phyloP scores from a whole-genome alignment of 1,284 basidiomycete species.

The Malassezia dermatis region DNA sequence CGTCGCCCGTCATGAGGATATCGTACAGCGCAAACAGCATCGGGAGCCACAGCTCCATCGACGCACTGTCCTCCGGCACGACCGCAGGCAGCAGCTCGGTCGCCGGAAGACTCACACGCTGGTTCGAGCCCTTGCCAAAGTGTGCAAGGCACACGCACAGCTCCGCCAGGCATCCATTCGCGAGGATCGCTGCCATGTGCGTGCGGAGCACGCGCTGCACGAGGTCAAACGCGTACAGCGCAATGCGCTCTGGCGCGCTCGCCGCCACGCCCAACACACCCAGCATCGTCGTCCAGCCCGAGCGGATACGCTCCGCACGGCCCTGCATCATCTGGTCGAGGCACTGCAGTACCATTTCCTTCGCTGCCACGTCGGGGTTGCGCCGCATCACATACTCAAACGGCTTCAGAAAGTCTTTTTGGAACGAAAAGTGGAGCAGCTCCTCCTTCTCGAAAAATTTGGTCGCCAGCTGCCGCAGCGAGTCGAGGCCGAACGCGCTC shows the following conservation, averaged over 20 bases:
- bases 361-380: slow-evolving; percentile 84
- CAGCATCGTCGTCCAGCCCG: slow-evolving; percentile 99
- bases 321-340: slow-evolving; percentile 98
- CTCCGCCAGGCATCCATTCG: slow-evolving; percentile 87
- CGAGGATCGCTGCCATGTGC: slow-evolving; percentile 80
- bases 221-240: slow-evolving; percentile 88
- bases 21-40: slow-evolving; percentile 94
- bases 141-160: slow-evolving; percentile 94
- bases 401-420: slow-evolving; percentile 96
- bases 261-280: slow-evolving; percentile 93
- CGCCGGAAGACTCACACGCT: slow-evolving; percentile 89
- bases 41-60: slow-evolving; percentile 64
- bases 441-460: slow-evolving; percentile 98
- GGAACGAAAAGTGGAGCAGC: slow-evolving; percentile 94
- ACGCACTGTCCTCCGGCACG: slow-evolving; percentile 53
- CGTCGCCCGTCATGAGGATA: slow-evolving; percentile 99
- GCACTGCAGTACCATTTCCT: slow-evolving; percentile 97
- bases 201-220: slow-evolving; percentile 82
- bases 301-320: slow-evolving; percentile 84
- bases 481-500: slow-evolving; percentile 91
- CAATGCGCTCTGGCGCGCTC: slow-evolving; percentile 83
- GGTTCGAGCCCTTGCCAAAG: slow-evolving; percentile 97
- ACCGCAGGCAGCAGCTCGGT: slow-evolving; percentile 84
- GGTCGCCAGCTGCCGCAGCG: slow-evolving; percentile 94
- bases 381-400: slow-evolving; percentile 98